Conservation (phyloP, 495 filamentous ascomycete genomes). For the Saxophila tyrrhenica region DNA sequence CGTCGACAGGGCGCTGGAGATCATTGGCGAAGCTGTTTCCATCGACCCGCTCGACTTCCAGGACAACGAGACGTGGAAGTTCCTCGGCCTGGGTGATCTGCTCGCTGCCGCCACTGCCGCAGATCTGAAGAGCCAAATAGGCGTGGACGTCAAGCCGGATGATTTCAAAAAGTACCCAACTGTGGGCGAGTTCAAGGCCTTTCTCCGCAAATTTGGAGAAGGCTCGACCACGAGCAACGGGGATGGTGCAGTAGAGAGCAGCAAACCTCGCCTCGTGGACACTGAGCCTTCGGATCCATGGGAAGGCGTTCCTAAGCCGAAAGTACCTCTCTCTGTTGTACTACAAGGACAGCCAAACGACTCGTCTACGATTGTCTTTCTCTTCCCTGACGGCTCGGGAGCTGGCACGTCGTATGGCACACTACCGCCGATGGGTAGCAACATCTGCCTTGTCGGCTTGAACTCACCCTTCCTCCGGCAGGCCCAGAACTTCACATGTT, state of each 20-base stretch:
- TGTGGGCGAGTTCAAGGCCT: slow-evolving; percentile 33
- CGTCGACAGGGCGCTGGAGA: slow-evolving; percentile 10
- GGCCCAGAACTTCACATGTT: slow-evolving; percentile 13
- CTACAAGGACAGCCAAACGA: slow-evolving; percentile 17
- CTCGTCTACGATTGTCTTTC: slow-evolving; percentile 13
- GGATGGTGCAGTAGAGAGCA: background rate
- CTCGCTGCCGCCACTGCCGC: slow-evolving; percentile 12
- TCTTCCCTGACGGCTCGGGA: slow-evolving; percentile 24
- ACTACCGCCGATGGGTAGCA: slow-evolving; percentile 6
- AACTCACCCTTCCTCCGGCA: slow-evolving; percentile 18
- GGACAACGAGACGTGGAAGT: slow-evolving; percentile 18
- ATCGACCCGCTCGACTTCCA: slow-evolving; percentile 13
- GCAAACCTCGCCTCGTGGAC: background rate
- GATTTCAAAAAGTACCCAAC: slow-evolving; percentile 33
- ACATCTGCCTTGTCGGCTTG: slow-evolving; percentile 12
- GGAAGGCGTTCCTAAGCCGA: slow-evolving; percentile 16
- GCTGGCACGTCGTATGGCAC: slow-evolving; percentile 18
- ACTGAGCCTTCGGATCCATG: slow-evolving; percentile 11
- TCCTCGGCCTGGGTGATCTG: slow-evolving; percentile 12
- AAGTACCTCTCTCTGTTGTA: slow-evolving; percentile 17
- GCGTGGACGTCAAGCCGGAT: slow-evolving; percentile 30
- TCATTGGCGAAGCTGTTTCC: slow-evolving; percentile 16
- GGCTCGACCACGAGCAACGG: background rate
- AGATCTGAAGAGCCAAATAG: slow-evolving; percentile 21
- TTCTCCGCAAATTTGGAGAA: slow-evolving; percentile 17